Evolutionary conservation across 768 basidiomycete genomes (phyloP).

Genomic region (Xerocomellus chrysenteron): DNA sequence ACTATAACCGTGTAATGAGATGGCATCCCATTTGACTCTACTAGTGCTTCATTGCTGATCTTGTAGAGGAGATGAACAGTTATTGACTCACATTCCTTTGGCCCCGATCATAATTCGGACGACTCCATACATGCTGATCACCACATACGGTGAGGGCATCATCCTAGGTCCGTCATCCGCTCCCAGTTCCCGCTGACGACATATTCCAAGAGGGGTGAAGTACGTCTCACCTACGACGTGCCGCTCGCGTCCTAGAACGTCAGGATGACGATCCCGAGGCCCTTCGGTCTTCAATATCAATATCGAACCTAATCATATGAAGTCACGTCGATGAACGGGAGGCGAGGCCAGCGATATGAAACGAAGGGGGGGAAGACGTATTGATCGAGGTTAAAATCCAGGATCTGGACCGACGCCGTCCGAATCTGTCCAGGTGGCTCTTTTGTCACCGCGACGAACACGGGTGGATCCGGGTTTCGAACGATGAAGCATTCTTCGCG

Average conservation of each 20-base stretch:
- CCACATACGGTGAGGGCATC: too few species aligned
- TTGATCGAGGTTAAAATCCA: conserved; percentile 86
- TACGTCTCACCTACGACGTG: too few species aligned
- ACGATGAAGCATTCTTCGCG: conserved; percentile 80
- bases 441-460: conserved; percentile 79
- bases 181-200: too few species aligned
- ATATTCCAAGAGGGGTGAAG: too few species aligned
- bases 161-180: too few species aligned
- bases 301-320: conserved; percentile 60
- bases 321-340: neutral
- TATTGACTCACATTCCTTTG: too few species aligned
- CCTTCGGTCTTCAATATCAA: conserved; percentile 82
- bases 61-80: too few species aligned
- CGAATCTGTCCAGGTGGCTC: conserved; percentile 67
- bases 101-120: too few species aligned
- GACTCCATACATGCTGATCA: too few species aligned
- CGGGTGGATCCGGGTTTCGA: conserved; percentile 84
- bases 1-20: too few species aligned
- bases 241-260: conserved; percentile 73
- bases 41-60: too few species aligned
- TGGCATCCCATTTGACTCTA: too few species aligned
- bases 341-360: neutral
- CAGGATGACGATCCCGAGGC: conserved; percentile 78
- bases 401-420: conserved; percentile 66
- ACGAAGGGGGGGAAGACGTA: conserved; percentile 19